Percentiles rank a stretch among this genome's conserved stretches.
phyloP scores from a whole-genome alignment of 2,329 filamentous ascomycete genomes.

The Aureobasidium sp. region DNA sequence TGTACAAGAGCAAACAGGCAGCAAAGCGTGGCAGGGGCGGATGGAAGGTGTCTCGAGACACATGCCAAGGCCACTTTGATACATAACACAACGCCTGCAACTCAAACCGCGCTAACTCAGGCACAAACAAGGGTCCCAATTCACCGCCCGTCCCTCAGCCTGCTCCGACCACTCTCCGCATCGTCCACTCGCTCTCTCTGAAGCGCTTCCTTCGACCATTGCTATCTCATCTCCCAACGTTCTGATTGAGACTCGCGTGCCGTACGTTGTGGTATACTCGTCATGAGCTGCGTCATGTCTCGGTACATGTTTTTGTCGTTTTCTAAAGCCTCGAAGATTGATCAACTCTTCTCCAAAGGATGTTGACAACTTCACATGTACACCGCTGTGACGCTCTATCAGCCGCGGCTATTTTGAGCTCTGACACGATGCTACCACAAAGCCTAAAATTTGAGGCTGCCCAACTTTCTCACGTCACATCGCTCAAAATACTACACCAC shows the following conservation, averaged over 20 bases:
- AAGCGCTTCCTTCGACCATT: background rate
- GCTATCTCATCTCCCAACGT: background rate
- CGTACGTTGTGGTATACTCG: background rate
- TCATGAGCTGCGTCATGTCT: slow-evolving; percentile 1
- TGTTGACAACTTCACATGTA: background rate
- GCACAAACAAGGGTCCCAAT: background rate
- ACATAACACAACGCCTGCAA: background rate
- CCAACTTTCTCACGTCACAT: background rate
- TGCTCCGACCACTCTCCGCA: background rate
- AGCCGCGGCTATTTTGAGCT: slow-evolving; percentile 4
- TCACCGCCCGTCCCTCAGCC: background rate
- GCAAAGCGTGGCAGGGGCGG: background rate
- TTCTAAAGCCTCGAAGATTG: background rate
- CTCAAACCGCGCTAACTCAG: background rate
- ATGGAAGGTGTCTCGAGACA: background rate
- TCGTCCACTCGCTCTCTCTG: background rate
- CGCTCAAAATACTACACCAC: background rate
- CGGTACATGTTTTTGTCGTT: background rate
- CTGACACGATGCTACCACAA: background rate
- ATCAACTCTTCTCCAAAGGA: too few species aligned
- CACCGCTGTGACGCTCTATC: background rate
- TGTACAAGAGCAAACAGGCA: background rate
- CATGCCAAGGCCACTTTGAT: slow-evolving; percentile 2
- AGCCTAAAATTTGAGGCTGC: background rate
- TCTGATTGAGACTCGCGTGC: background rate